A percentile compares a stretch with the other conserved stretches of the same genome.
phyloP scores from a whole-genome alignment of 139 green algal genomes.

The Coccomyxa sp. region DNA sequence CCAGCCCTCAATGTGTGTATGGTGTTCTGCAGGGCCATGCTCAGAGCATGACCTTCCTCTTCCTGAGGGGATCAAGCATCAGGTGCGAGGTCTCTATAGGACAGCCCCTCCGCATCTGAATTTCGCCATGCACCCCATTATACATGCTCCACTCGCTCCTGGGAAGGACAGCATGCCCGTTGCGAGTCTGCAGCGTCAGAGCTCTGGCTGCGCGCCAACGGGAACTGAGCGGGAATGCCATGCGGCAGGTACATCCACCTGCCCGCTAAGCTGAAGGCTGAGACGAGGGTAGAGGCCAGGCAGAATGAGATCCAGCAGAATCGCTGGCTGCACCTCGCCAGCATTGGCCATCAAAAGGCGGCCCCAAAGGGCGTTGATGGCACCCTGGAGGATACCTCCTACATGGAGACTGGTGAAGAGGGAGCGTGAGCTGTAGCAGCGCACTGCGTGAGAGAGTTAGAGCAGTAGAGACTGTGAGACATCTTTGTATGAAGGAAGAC shows the following conservation, averaged over 20 bases:
- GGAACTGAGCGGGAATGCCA: background rate
- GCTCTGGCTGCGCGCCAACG: no score
- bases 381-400: background rate
- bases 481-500: no score
- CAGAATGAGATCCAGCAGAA: background rate
- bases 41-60: background rate
- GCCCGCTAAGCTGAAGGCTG: background rate
- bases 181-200: no score
- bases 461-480: no score
- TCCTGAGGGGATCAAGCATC: background rate
- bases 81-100: background rate
- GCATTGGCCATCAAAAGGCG: background rate
- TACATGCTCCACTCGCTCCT: no score
- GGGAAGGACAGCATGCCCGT: no score
- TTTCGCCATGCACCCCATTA: background rate
- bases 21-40: background rate
- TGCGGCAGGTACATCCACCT: slow-evolving; percentile 5
- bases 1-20: no score
- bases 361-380: background rate
- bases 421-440: no score
- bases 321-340: background rate
- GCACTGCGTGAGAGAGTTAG: no score
- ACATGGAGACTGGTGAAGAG: no score
- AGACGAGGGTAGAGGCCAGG: background rate
- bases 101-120: no score